Percentiles rank a stretch among this genome's conserved stretches.
Evolutionary conservation across 148 eudicot genomes (phyloP).

Genomic region (Fagopyrum homotropicum): DNA sequence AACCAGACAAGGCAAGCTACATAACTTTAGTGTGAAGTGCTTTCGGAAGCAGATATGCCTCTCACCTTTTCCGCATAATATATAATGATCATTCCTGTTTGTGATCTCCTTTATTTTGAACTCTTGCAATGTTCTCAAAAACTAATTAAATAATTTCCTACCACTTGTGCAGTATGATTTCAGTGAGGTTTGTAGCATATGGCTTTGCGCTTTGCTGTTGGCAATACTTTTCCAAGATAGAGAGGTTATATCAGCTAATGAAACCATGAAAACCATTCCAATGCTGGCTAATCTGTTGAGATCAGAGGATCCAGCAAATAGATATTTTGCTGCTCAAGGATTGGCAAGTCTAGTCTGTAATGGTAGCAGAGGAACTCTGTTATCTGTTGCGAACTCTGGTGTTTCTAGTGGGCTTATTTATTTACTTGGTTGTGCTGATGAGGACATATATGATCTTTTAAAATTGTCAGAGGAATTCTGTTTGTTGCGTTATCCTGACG

Average conservation of each 20-base stretch:
- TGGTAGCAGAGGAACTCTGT: conserved; percentile 94
- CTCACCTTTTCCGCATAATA: background rate
- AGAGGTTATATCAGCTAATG: conserved; percentile 75
- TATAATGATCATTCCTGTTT: background rate
- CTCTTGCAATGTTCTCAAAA: background rate
- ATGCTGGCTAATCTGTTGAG: conserved; percentile 71
- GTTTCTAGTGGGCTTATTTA: conserved; percentile 71
- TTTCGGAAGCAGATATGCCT: no score
- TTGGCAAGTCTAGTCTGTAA: conserved; percentile 87
- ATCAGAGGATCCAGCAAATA: conserved; percentile 74
- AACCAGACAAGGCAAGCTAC: background rate
- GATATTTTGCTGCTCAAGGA: conserved; percentile 95
- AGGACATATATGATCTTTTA: conserved; percentile 63
- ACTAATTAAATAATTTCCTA: background rate
- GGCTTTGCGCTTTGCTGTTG: conserved; percentile 74
- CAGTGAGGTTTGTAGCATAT: conserved; percentile 66
- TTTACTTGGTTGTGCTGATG: conserved; percentile 94
- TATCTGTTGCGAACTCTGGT: conserved; percentile 94
- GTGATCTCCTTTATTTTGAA: background rate
- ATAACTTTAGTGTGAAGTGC: no score
- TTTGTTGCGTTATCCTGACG: conserved; percentile 77
- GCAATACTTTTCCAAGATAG: conserved; percentile 85
- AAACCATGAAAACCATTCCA: conserved; percentile 76
- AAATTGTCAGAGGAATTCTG: conserved; percentile 72
- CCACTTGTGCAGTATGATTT: conserved; percentile 44